These are phyloP conservation scores for Parastagonospora nodorum DNA, from an alignment of 2,329 filamentous ascomycete species.

Conservation along the genomic window DNA sequence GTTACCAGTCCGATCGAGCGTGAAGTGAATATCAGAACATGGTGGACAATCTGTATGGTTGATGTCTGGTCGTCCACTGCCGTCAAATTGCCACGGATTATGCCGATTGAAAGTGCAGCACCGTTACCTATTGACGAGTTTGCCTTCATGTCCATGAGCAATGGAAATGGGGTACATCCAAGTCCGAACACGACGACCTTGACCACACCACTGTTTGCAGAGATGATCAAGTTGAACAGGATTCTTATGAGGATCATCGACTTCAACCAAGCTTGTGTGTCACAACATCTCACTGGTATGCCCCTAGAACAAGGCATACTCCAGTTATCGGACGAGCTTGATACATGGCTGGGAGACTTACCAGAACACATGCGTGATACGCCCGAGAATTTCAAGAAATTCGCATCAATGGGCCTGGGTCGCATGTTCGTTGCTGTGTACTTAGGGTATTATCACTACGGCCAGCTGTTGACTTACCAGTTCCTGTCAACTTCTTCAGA, in stretches of 20 bases:
- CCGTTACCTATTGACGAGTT: slow-evolving; percentile 30
- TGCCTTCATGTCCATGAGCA: slow-evolving; percentile 24
- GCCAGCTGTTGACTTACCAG: slow-evolving; percentile 29
- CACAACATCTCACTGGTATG: slow-evolving; percentile 24
- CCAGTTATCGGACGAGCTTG: slow-evolving; percentile 21
- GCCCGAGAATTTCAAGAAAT: slow-evolving; percentile 26
- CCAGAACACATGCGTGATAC: slow-evolving; percentile 32
- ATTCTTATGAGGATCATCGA: slow-evolving; percentile 28
- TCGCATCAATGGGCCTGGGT: slow-evolving; percentile 24
- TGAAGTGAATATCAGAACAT: slow-evolving; percentile 30
- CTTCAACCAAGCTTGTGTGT: slow-evolving; percentile 28
- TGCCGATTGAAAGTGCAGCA: slow-evolving; percentile 24
- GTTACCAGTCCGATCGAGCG: slow-evolving; percentile 25
- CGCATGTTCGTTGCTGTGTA: slow-evolving; percentile 30
- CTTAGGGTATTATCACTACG: slow-evolving; percentile 31
- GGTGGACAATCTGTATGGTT: slow-evolving; percentile 33
- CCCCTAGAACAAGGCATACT: slow-evolving; percentile 20
- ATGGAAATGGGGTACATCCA: slow-evolving; percentile 12
- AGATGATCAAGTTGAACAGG: slow-evolving; percentile 31
- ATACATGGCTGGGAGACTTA: slow-evolving; percentile 24
- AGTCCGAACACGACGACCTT: slow-evolving; percentile 10
- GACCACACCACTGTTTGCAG: slow-evolving; percentile 27
- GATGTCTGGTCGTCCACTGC: slow-evolving; percentile 33
- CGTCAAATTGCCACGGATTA: slow-evolving; percentile 25
- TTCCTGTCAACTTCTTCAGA: slow-evolving; percentile 23